Conservation (phyloP, 2,329 filamentous ascomycete genomes). For the Talaromyces sp. region DNA sequence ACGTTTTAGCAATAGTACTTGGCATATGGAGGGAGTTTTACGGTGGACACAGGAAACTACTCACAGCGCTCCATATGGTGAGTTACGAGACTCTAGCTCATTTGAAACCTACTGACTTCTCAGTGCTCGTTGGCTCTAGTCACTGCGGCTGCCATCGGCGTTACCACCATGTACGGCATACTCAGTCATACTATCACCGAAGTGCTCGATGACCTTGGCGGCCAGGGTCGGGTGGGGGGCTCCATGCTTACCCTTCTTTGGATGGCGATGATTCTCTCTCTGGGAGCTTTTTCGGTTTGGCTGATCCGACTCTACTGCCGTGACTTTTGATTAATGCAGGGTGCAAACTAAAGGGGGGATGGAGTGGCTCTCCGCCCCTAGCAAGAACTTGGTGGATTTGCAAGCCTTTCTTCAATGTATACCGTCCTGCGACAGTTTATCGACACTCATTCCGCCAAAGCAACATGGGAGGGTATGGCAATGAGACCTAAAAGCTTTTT, state of each 20-base stretch:
- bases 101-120: background rate
- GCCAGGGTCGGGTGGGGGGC: slow-evolving; percentile 1
- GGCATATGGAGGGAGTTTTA: slow-evolving; percentile 3
- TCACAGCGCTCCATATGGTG: slow-evolving; percentile 1
- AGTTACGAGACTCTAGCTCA: background rate
- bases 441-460: background rate
- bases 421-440: background rate
- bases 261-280: slow-evolving; percentile 8
- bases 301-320: slow-evolving; percentile 2
- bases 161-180: slow-evolving; percentile 5
- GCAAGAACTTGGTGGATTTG: background rate
- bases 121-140: slow-evolving; percentile 3
- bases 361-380: background rate
- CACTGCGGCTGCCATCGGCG: slow-evolving; percentile 2
- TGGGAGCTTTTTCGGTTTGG: slow-evolving; percentile 4
- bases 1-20: background rate
- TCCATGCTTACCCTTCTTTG: slow-evolving; percentile 3
- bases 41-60: slow-evolving; percentile 1
- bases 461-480: background rate
- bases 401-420: background rate
- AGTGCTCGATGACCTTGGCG: slow-evolving; percentile 1
- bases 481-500: background rate
- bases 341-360: background rate
- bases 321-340: background rate
- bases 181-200: slow-evolving; percentile 2